A percentile compares a stretch with the other conserved stretches of the same genome.
These are phyloP conservation scores for Globisporangium lucens DNA, from an alignment of 352 stramenopile species.

Conservation along the genomic window DNA sequence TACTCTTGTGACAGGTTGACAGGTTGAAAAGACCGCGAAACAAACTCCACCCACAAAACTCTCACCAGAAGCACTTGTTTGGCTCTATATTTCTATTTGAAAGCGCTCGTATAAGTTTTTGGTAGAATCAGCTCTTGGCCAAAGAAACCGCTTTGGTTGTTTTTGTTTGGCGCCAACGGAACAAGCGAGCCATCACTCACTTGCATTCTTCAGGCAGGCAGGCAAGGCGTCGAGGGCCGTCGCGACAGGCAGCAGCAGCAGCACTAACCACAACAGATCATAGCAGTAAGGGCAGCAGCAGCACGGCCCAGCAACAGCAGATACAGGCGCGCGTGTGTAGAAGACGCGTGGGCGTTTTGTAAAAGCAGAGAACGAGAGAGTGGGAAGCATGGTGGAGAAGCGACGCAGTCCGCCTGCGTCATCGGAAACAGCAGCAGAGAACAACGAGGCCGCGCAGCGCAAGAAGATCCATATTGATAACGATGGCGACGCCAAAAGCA, in stretches of 20 bases:
- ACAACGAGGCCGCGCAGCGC: constrained; percentile 1
- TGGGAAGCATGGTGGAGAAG: constrained; percentile 49
- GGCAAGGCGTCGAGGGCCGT: background rate
- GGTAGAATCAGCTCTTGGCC: background rate
- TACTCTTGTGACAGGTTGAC: too few relatives aligned
- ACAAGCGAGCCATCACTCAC: background rate
- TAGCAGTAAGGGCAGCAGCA: background rate
- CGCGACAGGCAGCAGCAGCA: background rate
- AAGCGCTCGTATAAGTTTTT: background rate
- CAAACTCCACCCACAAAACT: background rate
- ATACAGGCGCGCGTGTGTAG: background rate
- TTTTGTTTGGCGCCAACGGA: constrained; percentile 1
- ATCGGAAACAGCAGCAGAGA: background rate
- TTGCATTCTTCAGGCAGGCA: background rate
- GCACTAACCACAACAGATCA: background rate
- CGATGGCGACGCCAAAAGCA: background rate
- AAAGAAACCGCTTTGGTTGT: constrained; percentile 1
- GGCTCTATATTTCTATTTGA: background rate
- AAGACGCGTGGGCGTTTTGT: background rate
- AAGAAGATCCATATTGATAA: constrained; percentile 4
- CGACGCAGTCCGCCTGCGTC: constrained; percentile 26
- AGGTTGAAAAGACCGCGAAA: background rate
- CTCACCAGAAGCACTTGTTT: background rate
- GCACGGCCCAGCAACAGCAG: background rate
- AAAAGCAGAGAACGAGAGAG: background rate